phyloP scores from a whole-genome alignment of 176 grass and related monocot species.

The Elymus sibiricus region DNA sequence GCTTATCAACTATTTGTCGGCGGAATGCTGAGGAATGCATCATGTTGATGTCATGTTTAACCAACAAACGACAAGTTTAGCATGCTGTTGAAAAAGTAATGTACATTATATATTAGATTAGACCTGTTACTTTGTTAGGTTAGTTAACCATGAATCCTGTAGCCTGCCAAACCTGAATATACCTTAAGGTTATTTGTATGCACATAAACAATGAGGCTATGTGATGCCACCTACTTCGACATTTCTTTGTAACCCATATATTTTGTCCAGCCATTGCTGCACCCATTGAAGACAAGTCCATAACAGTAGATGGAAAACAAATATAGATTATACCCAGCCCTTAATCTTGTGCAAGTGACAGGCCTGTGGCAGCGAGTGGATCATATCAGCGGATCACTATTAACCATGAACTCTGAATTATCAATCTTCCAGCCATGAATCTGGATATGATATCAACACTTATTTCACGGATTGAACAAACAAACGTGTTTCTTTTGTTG shows the following conservation, averaged over 20 bases:
- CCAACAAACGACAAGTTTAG: neutral
- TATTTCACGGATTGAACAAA: neutral
- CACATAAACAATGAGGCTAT: neutral
- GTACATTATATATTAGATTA: neutral
- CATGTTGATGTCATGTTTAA: neutral
- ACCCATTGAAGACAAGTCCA: neutral
- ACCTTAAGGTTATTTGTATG: neutral
- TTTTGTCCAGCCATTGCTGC: neutral
- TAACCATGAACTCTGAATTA: neutral
- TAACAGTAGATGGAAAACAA: neutral
- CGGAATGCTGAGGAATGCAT: neutral
- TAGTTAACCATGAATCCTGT: conserved; percentile 6
- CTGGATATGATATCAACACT: neutral
- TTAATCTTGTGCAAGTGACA: neutral
- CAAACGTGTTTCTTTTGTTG: neutral
- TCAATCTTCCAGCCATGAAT: conserved; percentile 7
- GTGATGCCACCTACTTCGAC: neutral
- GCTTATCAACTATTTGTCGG: no score
- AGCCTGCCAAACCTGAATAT: neutral
- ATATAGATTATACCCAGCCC: neutral
- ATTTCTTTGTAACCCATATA: neutral
- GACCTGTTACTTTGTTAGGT: neutral
- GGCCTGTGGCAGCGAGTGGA: neutral
- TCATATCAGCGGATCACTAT: neutral
- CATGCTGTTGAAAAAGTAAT: neutral